phyloP scores from a whole-genome alignment of 1,139 yeast species.

The Saccharomyces hybrid region DNA sequence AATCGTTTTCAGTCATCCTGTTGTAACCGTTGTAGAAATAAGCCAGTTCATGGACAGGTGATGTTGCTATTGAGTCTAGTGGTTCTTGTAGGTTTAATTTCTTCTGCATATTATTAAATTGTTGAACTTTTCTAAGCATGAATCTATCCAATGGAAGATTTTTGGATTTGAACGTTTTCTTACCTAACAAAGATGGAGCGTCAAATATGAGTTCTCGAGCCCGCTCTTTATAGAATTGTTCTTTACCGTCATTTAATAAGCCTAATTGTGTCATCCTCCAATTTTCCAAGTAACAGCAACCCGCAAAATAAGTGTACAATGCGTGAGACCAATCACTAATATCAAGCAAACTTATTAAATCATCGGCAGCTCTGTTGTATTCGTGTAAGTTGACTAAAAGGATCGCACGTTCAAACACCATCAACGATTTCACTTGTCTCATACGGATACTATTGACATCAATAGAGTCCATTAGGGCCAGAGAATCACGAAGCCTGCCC shows the following conservation, averaged over 20 bases:
- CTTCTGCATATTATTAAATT: constrained; percentile 43
- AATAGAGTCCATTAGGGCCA: constrained; percentile 62
- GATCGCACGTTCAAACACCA: constrained; percentile 80
- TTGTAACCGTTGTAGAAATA: constrained; percentile 93
- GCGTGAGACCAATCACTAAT: constrained; percentile 92
- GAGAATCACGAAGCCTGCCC: constrained; percentile 64
- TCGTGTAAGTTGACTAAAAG: constrained; percentile 67
- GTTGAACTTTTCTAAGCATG: constrained; percentile 62
- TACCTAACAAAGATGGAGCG: constrained; percentile 62
- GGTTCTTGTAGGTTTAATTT: constrained; percentile 42
- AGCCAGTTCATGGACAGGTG: constrained; percentile 76
- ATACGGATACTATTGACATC: constrained; percentile 63
- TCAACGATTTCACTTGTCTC: constrained; percentile 85
- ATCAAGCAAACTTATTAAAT: constrained; percentile 58
- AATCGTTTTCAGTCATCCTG: constrained; percentile 62
- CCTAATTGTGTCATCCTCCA: constrained; percentile 59
- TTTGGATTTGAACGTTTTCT: constrained; percentile 64
- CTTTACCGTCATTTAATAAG: constrained; percentile 35
- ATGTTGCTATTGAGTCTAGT: constrained; percentile 75
- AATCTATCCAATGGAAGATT: constrained; percentile 89
- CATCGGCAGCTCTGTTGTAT: constrained; percentile 74
- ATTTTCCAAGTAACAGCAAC: constrained; percentile 74
- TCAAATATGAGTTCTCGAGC: constrained; percentile 57
- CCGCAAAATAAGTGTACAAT: constrained; percentile 78
- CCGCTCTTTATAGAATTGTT: constrained; percentile 45